Percentiles rank a stretch among this genome's conserved stretches.
These are phyloP conservation scores for Rhynchospora pubera DNA, from an alignment of 176 grass and related monocot genomes.

Conservation along the genomic window DNA sequence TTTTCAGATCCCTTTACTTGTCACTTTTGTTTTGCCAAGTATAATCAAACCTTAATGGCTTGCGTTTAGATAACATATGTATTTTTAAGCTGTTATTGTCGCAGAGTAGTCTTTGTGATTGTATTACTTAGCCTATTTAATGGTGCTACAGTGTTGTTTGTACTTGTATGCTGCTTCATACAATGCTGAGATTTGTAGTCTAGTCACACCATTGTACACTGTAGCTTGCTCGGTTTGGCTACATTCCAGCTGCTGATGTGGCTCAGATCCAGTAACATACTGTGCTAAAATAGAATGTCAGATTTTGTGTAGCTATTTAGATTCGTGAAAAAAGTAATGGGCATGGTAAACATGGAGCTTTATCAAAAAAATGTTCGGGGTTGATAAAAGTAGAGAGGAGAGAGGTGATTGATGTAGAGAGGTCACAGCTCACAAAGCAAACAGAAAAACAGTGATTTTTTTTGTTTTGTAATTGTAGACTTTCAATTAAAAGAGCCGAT, in stretches of 20 bases:
- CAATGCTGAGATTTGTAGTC: neutral
- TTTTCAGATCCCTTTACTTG: neutral
- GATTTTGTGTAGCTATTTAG: neutral
- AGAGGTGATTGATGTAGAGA: constrained; percentile 16
- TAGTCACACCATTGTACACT: neutral
- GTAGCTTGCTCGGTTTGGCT: neutral
- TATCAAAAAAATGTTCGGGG: neutral
- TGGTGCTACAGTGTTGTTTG: neutral
- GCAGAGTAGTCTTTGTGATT: neutral
- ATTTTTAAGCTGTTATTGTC: neutral
- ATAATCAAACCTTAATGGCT: neutral
- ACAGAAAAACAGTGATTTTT: constrained; percentile 6
- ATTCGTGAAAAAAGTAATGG: neutral
- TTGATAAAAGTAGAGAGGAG: constrained; percentile 1
- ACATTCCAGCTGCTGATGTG: constrained; percentile 1
- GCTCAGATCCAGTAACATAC: neutral
- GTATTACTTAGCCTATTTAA: neutral
- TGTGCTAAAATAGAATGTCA: neutral
- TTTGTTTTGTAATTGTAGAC: neutral
- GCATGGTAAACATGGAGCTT: constrained; percentile 13
- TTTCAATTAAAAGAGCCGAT: neutral
- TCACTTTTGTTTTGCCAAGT: neutral
- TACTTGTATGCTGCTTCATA: neutral
- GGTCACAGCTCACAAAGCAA: constrained; percentile 17
- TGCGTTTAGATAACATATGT: neutral